Evolutionary conservation across 2,329 filamentous ascomycete species (phyloP), one percentile per base, ranked within the genome.

Genomic region (Fusarium liriodendri): DNA sequence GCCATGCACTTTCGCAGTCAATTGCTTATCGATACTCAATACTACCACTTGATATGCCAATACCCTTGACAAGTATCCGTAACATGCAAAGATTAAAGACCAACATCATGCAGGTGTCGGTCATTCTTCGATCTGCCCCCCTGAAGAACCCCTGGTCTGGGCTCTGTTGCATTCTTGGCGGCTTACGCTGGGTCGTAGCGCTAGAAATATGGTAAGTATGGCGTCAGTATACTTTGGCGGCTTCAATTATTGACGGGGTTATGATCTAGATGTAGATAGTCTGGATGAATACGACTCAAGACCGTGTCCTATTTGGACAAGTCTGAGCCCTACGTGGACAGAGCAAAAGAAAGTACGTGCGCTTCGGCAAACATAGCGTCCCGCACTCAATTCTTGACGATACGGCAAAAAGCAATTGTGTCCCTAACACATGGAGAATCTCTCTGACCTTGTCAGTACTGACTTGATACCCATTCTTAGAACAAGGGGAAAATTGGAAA

Each of bases 401-500:
- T 33, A 42, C 14, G n/a, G 18, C 6, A 42, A 20, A 42, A 20
- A 42, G 33, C 35, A 40, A 60, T 60, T 60, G 37, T 33, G 37
- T 11, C 20, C 40, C 57, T 32, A 25, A 42, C n/a, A 40, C 22
- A 38, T 35, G 13, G 40, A 32, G 37, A 70, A 70, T 20, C 62
- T 35, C 27, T 22, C 20, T 11, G 27, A 18, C 29, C 38, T 35
- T 5, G 10, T 52, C 20, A 35, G 13, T 37, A 33, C 22, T 4
- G 16, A 37, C 14, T 37, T 22, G 33, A 38, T 37, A n/a, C 13
- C 35, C 10, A 35, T 27, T 38, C 3, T n/a, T 27, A 68, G 61
- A 69, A 70, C 64, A 65, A 72, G 73, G 71, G 71, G 64, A 55
- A 32, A 50, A 29, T 50, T 29, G 25, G 45, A 50, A 50, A 27